Evolutionary conservation across 305 asterid species (phyloP).

Genomic region (Euphrasia arctica): DNA sequence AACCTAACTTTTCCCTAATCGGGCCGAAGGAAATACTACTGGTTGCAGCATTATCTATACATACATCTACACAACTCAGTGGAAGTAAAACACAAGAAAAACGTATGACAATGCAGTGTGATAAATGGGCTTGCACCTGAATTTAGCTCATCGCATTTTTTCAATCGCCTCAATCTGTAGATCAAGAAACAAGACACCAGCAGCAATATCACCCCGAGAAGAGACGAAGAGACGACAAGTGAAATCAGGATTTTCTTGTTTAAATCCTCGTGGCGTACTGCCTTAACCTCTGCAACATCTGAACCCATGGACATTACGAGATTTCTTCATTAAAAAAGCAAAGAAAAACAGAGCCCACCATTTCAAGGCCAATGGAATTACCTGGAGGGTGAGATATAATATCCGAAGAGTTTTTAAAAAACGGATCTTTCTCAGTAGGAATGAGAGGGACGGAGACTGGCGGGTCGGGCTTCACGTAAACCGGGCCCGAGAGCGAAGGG

Average conservation of each 20-base stretch:
- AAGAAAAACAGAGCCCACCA: conserved; percentile 11
- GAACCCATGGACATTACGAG: conserved; percentile 17
- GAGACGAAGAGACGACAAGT: conserved; percentile 65
- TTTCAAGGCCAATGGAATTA: conserved; percentile 25
- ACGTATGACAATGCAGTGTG: not conserved
- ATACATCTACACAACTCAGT: not conserved
- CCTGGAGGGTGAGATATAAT: conserved; percentile 70
- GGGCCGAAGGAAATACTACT: conserved; percentile 35
- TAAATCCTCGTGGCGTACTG: conserved; percentile 68
- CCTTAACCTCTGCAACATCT: conserved; percentile 47
- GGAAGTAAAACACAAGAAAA: conserved; percentile 14
- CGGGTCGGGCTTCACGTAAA: conserved; percentile 58
- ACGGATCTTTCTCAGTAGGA: conserved; percentile 74
- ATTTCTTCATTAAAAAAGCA: not conserved
- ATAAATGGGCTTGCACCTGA: conserved; percentile 41
- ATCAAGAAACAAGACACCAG: conserved; percentile 46
- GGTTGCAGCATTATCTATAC: conserved; percentile 41
- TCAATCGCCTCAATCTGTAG: conserved; percentile 50
- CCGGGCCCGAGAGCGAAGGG: conserved; percentile 52
- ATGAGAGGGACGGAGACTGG: conserved; percentile 73
- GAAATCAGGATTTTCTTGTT: conserved; percentile 77
- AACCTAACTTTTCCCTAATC: conserved; percentile 51
- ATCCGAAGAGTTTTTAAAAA: conserved; percentile 55
- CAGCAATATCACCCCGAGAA: conserved; percentile 63
- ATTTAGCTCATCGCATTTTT: conserved; percentile 41